These are phyloP conservation scores for Arachis monticola DNA, from an alignment of 331 rosid species.

Conservation along the genomic window DNA sequence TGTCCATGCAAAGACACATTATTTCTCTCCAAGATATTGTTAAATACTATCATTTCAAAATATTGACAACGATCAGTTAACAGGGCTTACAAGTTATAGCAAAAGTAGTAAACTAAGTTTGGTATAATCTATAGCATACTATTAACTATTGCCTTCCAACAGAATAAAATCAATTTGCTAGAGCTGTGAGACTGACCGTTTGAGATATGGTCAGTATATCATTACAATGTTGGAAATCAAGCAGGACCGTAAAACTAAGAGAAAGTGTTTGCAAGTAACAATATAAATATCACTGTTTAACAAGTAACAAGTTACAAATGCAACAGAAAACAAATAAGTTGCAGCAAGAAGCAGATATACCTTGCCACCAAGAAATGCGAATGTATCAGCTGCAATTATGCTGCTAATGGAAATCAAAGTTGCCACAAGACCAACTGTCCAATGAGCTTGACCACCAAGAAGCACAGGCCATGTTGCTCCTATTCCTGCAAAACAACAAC, in stretches of 20 bases:
- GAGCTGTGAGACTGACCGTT: not conserved
- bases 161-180: conserved; percentile 18
- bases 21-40: conserved; percentile 23
- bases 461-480: conserved; percentile 84
- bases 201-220: not conserved
- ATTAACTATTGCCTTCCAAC: conserved; percentile 9
- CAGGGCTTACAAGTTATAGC: not conserved
- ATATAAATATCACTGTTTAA: conserved; percentile 17
- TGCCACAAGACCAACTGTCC: conserved; percentile 98
- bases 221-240: conserved; percentile 7
- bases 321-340: conserved; percentile 5
- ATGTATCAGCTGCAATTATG: conserved; percentile 90
- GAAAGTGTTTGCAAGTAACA: conserved; percentile 6
- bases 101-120: not conserved
- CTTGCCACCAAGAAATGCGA: conserved; percentile 92
- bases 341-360: conserved; percentile 45
- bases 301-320: conserved; percentile 21
- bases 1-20: conserved; percentile 4
- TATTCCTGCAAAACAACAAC: conserved; percentile 52
- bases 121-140: not conserved
- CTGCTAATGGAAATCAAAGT: conserved; percentile 81
- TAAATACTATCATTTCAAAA: not conserved
- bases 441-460: conserved; percentile 93
- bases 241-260: not conserved
- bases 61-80: conserved; percentile 3